These are phyloP conservation scores for Xenoacremonium recifei DNA, from an alignment of 2,329 filamentous ascomycete species.

Conservation along the genomic window DNA sequence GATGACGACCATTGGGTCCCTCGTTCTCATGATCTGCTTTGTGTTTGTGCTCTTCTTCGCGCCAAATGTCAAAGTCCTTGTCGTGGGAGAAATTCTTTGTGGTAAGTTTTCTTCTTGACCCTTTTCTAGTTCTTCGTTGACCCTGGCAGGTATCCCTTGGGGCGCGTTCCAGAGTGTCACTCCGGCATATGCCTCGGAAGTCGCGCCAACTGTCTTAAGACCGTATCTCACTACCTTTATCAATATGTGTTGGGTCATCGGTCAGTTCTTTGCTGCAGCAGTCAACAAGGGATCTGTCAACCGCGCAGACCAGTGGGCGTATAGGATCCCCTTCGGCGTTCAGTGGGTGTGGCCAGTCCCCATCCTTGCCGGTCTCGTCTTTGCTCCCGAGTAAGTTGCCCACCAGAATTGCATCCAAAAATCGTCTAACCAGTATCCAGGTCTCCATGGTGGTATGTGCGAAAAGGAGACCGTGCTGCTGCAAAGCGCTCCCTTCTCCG, in stretches of 20 bases:
- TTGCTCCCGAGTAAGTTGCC: conserved; percentile 44
- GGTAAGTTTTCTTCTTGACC: conserved; percentile 18
- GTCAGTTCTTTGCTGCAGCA: conserved; percentile 49
- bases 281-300: conserved; percentile 43
- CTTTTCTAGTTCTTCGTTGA: conserved; percentile 12
- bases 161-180: conserved; percentile 51
- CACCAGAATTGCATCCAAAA: accelerated
- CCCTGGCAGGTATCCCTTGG: conserved; percentile 47
- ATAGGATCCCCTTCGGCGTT: conserved; percentile 48
- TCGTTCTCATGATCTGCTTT: conserved; percentile 46
- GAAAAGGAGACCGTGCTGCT: conserved; percentile 39
- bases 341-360: conserved; percentile 54
- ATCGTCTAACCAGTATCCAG: conserved; percentile 18
- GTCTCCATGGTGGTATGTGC: conserved; percentile 52
- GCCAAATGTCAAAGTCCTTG: conserved; percentile 42
- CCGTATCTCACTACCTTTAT: conserved; percentile 54
- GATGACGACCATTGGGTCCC: conserved; percentile 45
- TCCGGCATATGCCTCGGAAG: conserved; percentile 53
- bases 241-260: conserved; percentile 58
- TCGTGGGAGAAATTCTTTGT: conserved; percentile 48
- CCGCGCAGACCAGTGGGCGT: conserved; percentile 44
- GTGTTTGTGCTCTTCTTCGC: conserved; percentile 56
- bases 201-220: conserved; percentile 46
- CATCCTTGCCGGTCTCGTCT: conserved; percentile 41
- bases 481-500: conserved; percentile 41